phyloP scores from a whole-genome alignment of 2,329 filamentous ascomycete genomes.

The Colletotrichum sp. region DNA sequence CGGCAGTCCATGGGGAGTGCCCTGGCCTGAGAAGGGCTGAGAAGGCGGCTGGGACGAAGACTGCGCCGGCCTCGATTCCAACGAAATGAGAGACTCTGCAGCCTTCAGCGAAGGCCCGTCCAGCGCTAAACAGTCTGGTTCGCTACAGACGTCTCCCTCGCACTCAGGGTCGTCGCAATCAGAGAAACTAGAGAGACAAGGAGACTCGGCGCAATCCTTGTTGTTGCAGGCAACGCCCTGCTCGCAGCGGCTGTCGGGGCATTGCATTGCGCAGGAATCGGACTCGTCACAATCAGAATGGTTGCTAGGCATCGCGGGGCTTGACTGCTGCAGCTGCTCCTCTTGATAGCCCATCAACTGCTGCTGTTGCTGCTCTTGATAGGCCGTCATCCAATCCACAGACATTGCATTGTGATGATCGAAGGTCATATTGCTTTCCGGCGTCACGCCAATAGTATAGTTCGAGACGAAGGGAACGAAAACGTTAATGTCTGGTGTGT shows the following conservation, averaged over 20 bases:
- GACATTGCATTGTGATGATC: neutral
- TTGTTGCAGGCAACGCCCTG: neutral
- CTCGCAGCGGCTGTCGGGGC: constrained; percentile 22
- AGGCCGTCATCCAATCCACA: neutral
- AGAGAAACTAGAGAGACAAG: neutral
- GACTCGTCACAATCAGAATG: constrained; percentile 30
- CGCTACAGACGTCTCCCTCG: constrained; percentile 40
- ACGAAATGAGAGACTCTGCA: neutral
- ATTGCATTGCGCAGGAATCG: constrained; percentile 10
- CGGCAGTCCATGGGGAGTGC: neutral
- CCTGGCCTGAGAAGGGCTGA: neutral
- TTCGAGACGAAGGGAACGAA: neutral
- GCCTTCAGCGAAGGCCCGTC: neutral
- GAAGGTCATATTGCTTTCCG: neutral
- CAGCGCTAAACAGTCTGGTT: constrained; percentile 34
- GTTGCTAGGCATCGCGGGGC: neutral
- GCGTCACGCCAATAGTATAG: neutral
- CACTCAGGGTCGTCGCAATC: constrained; percentile 44
- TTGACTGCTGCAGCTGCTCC: neutral
- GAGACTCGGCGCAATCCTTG: neutral
- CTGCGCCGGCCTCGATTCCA: neutral
- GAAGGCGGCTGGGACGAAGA: neutral
- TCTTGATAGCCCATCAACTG: neutral
- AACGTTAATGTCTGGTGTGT: neutral
- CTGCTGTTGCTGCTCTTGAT: neutral